These are phyloP conservation scores for Endotrypanum monterogeii DNA, from an alignment of 208 protist genomes.

Conservation along the genomic window DNA sequence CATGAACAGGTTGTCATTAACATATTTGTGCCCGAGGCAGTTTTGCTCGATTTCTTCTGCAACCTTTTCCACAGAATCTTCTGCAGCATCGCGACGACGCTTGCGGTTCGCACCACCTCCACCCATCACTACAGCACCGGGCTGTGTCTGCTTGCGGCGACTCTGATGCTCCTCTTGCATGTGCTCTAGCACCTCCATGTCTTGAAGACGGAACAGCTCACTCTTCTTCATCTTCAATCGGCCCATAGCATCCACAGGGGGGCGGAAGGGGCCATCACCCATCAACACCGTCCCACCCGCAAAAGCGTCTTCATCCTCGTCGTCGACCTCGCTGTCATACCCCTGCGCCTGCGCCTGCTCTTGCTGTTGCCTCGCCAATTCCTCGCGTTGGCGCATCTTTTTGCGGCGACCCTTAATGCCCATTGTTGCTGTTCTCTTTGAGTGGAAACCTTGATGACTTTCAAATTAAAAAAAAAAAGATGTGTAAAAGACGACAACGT, in stretches of 20 bases:
- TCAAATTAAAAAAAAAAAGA: slow-evolving; percentile 15
- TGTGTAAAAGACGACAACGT: too few species aligned
- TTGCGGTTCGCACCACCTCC: slow-evolving; percentile 11
- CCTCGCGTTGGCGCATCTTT: slow-evolving; percentile 64
- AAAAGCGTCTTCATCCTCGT: slow-evolving; percentile 9
- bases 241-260: slow-evolving; percentile 50
- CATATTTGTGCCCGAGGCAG: slow-evolving; percentile 46
- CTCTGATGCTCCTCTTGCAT: slow-evolving; percentile 73
- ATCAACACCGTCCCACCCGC: slow-evolving; percentile 28
- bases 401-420: slow-evolving; percentile 85
- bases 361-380: slow-evolving; percentile 20
- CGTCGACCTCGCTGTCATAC: slow-evolving; percentile 9
- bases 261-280: slow-evolving; percentile 49
- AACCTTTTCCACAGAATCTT: slow-evolving; percentile 22
- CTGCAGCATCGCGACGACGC: slow-evolving; percentile 14
- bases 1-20: slow-evolving; percentile 21
- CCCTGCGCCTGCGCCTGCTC: slow-evolving; percentile 19
- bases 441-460: background rate
- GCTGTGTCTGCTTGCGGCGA: slow-evolving; percentile 36
- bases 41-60: slow-evolving; percentile 39
- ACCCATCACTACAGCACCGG: slow-evolving; percentile 12
- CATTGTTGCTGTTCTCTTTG: slow-evolving; percentile 40
- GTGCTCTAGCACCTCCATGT: slow-evolving; percentile 79
- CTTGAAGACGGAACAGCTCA: slow-evolving; percentile 82
- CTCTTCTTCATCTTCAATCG: slow-evolving; percentile 81